Evolutionary conservation across 1,284 basidiomycete species (phyloP).

Genomic region (Cryptococcus maquisensis): DNA sequence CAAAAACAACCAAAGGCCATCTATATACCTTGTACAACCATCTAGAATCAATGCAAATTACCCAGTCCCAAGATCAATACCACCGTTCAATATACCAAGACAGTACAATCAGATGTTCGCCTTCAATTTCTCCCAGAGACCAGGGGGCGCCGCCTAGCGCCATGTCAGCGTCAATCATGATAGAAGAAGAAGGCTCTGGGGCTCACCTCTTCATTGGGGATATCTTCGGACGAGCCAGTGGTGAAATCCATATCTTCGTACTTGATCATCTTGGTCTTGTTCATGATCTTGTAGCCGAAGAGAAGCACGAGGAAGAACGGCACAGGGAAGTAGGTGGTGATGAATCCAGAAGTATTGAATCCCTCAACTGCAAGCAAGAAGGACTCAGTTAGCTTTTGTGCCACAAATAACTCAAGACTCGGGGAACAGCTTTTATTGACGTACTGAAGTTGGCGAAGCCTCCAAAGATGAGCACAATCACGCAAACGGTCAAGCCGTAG

Average conservation of each 20-base stretch:
- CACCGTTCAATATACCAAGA: no score
- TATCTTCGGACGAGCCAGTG: neutral
- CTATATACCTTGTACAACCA: no score
- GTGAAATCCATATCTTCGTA: slow-evolving; percentile 1
- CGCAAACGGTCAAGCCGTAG: slow-evolving; percentile 58
- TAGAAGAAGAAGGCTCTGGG: no score
- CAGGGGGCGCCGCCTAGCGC: no score
- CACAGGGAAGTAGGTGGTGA: slow-evolving; percentile 52
- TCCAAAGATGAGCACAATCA: slow-evolving; percentile 62
- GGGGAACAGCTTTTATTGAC: slow-evolving; percentile 12
- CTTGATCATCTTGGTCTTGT: neutral
- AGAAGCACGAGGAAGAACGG: slow-evolving; percentile 57
- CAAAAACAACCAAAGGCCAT: no score
- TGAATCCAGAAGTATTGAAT: slow-evolving; percentile 57
- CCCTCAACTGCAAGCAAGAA: slow-evolving; percentile 23
- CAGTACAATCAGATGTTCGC: no score
- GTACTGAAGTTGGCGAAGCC: slow-evolving; percentile 59
- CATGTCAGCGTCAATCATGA: no score
- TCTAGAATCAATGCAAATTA: no score
- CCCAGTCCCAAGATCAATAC: no score
- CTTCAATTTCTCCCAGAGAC: no score
- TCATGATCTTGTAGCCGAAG: slow-evolving; percentile 50
- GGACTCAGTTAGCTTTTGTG: neutral
- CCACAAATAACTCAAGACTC: neutral
- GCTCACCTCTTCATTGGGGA: no score